Percentiles rank a stretch among this genome's conserved stretches.
Evolutionary conservation across 805 yeast species (phyloP).

Genomic region (Teunomyces panamensis): DNA sequence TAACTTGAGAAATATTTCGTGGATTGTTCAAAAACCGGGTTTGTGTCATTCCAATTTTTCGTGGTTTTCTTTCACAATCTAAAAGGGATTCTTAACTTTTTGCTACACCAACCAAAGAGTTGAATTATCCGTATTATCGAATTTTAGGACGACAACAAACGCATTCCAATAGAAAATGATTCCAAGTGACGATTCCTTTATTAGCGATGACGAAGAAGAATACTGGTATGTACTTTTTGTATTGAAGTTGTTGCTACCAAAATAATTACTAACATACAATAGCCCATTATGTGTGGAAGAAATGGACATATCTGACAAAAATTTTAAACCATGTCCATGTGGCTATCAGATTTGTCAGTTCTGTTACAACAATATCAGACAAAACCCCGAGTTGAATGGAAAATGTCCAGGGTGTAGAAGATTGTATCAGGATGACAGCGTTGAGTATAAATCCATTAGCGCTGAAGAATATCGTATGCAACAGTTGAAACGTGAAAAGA

Average conservation of each 20-base stretch:
- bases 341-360: constrained; percentile 98
- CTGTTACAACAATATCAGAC: constrained; percentile 94
- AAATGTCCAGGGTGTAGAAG: constrained; percentile 98
- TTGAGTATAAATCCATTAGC: constrained; percentile 78
- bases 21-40: neutral
- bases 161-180: constrained; percentile 19
- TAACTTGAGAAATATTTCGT: neutral
- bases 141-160: neutral
- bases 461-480: constrained; percentile 86
- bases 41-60: constrained; percentile 2
- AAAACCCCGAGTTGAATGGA: constrained; percentile 92
- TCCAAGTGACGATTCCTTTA: constrained; percentile 49
- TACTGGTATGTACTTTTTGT: constrained; percentile 45
- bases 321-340: constrained; percentile 99
- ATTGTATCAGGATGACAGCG: constrained; percentile 87
- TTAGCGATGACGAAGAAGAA: constrained; percentile 80
- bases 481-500: constrained; percentile 74
- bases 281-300: constrained; percentile 97
- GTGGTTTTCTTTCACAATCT: neutral
- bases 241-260: neutral
- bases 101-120: neutral
- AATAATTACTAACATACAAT: constrained; percentile 17
- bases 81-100: neutral
- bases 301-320: constrained; percentile 93
- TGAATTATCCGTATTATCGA: neutral